phyloP scores from a whole-genome alignment of 495 filamentous ascomycete species.

The Hypoxylon intermedium region DNA sequence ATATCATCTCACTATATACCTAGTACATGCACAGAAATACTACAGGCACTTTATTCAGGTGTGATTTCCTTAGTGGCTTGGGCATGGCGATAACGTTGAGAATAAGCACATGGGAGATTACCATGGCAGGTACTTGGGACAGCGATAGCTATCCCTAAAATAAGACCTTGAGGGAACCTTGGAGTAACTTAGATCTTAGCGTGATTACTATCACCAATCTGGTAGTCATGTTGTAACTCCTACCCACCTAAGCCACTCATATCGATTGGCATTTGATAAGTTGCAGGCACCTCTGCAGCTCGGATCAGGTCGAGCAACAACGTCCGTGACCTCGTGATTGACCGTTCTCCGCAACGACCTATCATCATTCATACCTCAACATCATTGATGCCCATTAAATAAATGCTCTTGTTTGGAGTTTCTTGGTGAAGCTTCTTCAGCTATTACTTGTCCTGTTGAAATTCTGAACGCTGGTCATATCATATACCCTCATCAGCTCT shows the following conservation, averaged over 20 bases:
- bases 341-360: slow-evolving; percentile 35
- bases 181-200: slow-evolving; percentile 9
- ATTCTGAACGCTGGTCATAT: slow-evolving; percentile 1
- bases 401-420: background rate
- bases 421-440: slow-evolving; percentile 1
- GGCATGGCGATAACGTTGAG: no score
- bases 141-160: background rate
- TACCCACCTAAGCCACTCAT: slow-evolving; percentile 10
- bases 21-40: no score
- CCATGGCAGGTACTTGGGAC: no score
- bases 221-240: slow-evolving; percentile 11
- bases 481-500: slow-evolving; percentile 13
- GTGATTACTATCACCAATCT: background rate
- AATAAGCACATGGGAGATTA: no score
- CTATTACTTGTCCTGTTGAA: background rate
- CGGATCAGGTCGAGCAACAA: slow-evolving; percentile 27
- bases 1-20: no score
- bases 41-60: no score
- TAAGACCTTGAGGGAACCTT: background rate
- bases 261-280: slow-evolving; percentile 14
- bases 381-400: slow-evolving; percentile 30
- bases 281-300: background rate
- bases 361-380: slow-evolving; percentile 41
- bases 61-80: no score
- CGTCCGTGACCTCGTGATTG: slow-evolving; percentile 37